Percentiles rank a stretch among this genome's conserved stretches.
Conservation (phyloP, 2,329 filamentous ascomycete genomes). For the Fusarium drepaniforme region DNA sequence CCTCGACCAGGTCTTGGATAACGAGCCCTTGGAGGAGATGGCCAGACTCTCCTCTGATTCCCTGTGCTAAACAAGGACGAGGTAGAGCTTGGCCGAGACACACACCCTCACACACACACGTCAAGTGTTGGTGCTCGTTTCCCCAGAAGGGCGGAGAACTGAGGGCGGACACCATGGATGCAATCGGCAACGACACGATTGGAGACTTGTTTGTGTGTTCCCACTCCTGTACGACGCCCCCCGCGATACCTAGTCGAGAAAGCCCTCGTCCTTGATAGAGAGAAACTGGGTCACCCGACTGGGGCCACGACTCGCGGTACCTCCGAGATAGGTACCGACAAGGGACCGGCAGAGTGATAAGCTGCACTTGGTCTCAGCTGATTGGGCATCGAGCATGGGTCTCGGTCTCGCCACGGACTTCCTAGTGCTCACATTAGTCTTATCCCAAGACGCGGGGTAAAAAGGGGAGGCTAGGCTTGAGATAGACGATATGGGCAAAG, state of each 20-base stretch:
- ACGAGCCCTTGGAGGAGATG: background rate
- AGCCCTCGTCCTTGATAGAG: background rate
- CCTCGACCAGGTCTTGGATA: background rate
- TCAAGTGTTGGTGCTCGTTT: background rate
- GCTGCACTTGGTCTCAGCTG: background rate
- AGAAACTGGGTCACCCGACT: background rate
- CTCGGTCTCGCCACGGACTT: background rate
- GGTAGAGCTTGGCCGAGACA: background rate
- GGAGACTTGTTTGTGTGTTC: background rate
- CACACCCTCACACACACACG: background rate
- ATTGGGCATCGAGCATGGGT: background rate
- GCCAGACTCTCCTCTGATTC: background rate
- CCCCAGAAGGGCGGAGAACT: background rate
- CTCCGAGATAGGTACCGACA: background rate
- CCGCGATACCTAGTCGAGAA: background rate
- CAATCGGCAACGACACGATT: background rate
- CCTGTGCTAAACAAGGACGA: background rate
- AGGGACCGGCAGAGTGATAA: background rate
- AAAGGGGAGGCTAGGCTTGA: background rate
- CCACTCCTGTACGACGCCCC: background rate
- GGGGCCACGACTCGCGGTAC: background rate
- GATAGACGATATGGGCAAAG: background rate
- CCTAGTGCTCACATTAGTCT: background rate
- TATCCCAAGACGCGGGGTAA: slow-evolving; percentile 9
- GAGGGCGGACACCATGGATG: background rate